phyloP scores from a whole-genome alignment of 805 yeast genomes.

The Schwanniomyces occidentalis region DNA sequence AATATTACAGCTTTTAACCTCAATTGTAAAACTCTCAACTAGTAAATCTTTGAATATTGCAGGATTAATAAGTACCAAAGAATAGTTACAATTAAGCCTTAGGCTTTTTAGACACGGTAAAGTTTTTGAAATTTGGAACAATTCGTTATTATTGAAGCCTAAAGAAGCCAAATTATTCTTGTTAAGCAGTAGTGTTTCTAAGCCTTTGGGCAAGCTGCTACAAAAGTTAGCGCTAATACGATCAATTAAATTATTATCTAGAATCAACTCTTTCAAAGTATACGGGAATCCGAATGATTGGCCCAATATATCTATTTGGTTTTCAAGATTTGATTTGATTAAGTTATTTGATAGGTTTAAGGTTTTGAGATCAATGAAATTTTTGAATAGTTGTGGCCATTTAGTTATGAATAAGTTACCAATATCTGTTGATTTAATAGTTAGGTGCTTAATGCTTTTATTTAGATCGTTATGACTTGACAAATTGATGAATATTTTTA shows the following conservation, averaged over 20 bases:
- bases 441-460: conserved; percentile 12
- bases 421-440: conserved; percentile 33
- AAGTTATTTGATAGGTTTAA: conserved; percentile 30
- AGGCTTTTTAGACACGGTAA: conserved; percentile 21
- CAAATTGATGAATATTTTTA: conserved; percentile 26
- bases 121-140: conserved; percentile 4
- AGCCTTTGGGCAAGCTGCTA: conserved; percentile 24
- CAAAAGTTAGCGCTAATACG: conserved; percentile 19
- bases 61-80: conserved; percentile 13
- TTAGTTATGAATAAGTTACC: conserved; percentile 30
- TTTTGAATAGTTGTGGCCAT: conserved; percentile 32
- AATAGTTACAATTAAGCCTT: conserved; percentile 17
- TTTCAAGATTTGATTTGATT: conserved; percentile 14
- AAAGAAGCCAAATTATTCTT: conserved; percentile 16
- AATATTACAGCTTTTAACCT: conserved; percentile 15
- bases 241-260: conserved; percentile 26
- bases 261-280: conserved; percentile 17
- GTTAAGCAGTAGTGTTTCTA: conserved; percentile 24
- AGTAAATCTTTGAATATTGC: conserved; percentile 9
- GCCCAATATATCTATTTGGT: conserved; percentile 18
- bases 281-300: conserved; percentile 24
- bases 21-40: conserved; percentile 6
- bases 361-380: conserved; percentile 18
- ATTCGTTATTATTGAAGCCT: conserved; percentile 9
- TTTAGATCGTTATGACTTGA: conserved; percentile 13